Base-by-base conservation (phyloP, 257 asterid genomes). In the Lithospermum erythrorhizon region DNA sequence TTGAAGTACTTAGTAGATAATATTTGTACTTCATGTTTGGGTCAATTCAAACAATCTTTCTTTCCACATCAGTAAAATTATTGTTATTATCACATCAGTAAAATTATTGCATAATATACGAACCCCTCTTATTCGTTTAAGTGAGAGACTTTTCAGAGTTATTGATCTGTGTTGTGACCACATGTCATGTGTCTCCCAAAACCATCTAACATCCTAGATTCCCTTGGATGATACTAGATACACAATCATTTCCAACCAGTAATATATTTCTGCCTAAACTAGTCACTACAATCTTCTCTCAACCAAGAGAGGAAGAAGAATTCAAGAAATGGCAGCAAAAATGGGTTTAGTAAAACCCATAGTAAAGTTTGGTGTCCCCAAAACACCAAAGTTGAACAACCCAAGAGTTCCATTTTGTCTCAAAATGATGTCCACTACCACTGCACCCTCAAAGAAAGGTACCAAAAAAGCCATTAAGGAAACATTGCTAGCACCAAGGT, bases 331-430 rank as follows among this genome's bases (percentile, higher is more conserved):
- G 86, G 88, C 95, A 64, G 82, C 85, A 68, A 83, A 75, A 62
- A 86, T 86, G 94, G 89, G 93, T 7, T 70, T 86, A 4, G 83
- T 78, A 6, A 86, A 89, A 59, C 87, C 97, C 71, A 78, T 87
- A 20, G 30, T 79, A 57, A 84, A 83, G 69, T 81, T 81, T 76
- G 55, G 49, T 41, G 49, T 60, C 78, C 20, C 62, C 77, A 62
- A 65, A 63, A 20, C 72, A 35, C 64, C 83, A 19, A 58, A 70
- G 72, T 55, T 65, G 6, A 73, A 75, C 20, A 67, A 53, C 62
- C 59, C 82, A 0, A 64, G 41, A 32, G 3, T 61, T 21, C 59
- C 73, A 6, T 17, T 67, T 75, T 30, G n/a, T 63, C 47, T 21
- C 64, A 27, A 56, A 63, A 84, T 74, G 68, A 85, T 88, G 96